Base-by-base conservation (phyloP, 2,329 filamentous ascomycete species). In the Claviceps arundinis region DNA sequence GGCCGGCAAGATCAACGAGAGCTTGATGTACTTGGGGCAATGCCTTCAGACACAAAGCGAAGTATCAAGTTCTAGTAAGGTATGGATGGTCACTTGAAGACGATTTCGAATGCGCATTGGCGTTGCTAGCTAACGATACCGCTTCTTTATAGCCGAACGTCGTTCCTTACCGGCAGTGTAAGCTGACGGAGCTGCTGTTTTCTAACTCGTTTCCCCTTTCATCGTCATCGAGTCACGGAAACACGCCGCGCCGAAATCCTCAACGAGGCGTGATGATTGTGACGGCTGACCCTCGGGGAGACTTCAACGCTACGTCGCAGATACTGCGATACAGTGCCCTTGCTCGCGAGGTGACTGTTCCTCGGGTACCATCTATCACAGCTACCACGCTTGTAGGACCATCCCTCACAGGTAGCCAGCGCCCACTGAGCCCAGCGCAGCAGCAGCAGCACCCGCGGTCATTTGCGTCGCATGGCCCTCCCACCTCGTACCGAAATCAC, bases 1-100 rank as follows among this genome's bases (percentile, higher is more conserved):
- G 70, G 93, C 91, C 38, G 93, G 93, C 50, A 97, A 97, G 70
- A 98, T 98, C 65, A 98, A 98, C 63, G 90, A 96, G 68, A 95
- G 88, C 63, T 72, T 98, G 63, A 98, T 98, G 93, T 97, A 96
- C 65, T 77, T 98, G 1, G 93, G 93, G 0, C 93, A 97, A 64
- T 98, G 93, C 64, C 77, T 98, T 60, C 91, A 97, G 65, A 91
- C 95, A 76, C 91, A 96, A 65, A 90, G 85, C 54, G 88, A 91
- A 60, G 77, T 83, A 37, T 82, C 84, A 44, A 83, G 76, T 56
- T 83, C 82, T 13, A 81, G 77, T 63, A 91, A 88, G 78, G 86
- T 87, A 73, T 47, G 24, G 17, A 73, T 47, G 24, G 17, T 24
- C n/a, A 16, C 55, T 7, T 5, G 22, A 37, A 19, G n/a, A 26